Evolutionary conservation across 2,329 filamentous ascomycete genomes (phyloP), one percentile per base, ranked within the genome.

Genomic region (Colletotrichum gigasporum): DNA sequence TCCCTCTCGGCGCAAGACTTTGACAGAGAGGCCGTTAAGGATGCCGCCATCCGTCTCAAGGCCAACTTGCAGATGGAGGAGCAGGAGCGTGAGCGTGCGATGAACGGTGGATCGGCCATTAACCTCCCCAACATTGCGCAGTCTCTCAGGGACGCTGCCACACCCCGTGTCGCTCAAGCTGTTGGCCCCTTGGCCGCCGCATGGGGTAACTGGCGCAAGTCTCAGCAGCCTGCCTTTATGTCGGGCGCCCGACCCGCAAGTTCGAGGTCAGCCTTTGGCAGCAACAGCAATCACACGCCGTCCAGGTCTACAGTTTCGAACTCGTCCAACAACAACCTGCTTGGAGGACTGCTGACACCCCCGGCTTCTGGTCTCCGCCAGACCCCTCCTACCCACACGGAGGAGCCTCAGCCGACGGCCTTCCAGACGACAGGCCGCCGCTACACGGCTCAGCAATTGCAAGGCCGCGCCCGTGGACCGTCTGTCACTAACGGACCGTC

Each of bases 21-120:
- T 74, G 90, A 98, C 75, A 87, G 88, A 61, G 88, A 93, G 67
- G 85, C 87, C 5, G 91, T 97, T 68, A 92, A 92, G 71, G 94
- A 98, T 74, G 94, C 94, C 5, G 92, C 93, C 34, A 98, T 98
- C 70, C 91, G 96, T 55, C 89, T 99, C 65, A 93, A 93, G 75
- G 93, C 96, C 12, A 97, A 97, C 72, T 83, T 99, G 34, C 93
- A 98, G 75, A 99, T 99, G 96, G 95, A 99, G 77, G 92, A 96
- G 74, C 93, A 97, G 75, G 94, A 97, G 78, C 92, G 93, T 53
- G 95, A 98, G 76, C 87, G 96, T 64, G 90, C 93, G 1, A 86
- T 92, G 79, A 89, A 91, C 56, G 90, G 90, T 48, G 87, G 87
- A 12, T 91, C 88, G 7, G 82, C 87, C 26, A 84, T 90, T 65